These are phyloP conservation scores for Apiotrichum laibachii DNA, from an alignment of 1,284 basidiomycete genomes.

Conservation along the genomic window DNA sequence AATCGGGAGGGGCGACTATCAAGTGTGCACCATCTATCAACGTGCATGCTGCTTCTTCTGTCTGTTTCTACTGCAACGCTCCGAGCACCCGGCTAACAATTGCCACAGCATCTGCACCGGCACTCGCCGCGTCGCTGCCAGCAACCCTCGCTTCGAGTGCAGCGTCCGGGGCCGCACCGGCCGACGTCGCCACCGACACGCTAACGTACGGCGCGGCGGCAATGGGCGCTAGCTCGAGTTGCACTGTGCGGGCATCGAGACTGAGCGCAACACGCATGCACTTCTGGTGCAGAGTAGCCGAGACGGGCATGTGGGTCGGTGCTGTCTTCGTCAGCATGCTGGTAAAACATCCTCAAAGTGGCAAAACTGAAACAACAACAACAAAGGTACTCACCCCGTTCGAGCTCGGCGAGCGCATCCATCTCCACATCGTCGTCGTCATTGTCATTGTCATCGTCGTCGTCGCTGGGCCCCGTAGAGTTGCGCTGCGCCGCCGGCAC, in stretches of 20 bases:
- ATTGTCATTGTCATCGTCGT: constrained; percentile 8
- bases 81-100: not conserved
- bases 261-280: constrained; percentile 7
- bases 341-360: too few species aligned
- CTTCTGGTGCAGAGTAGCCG: constrained; percentile 12
- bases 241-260: not conserved
- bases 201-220: constrained; percentile 8
- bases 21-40: too few species aligned
- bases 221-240: constrained; percentile 8
- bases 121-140: not conserved
- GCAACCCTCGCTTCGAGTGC: not conserved
- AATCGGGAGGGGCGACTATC: too few species aligned
- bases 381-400: constrained; percentile 4
- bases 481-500: not conserved
- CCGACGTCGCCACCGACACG: not conserved
- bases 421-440: constrained; percentile 9
- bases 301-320: constrained; percentile 14
- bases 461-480: not conserved
- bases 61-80: not conserved
- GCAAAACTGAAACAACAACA: too few species aligned
- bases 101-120: not conserved
- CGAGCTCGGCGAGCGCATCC: constrained; percentile 11
- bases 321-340: constrained; percentile 1
- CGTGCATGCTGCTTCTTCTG: too few species aligned
- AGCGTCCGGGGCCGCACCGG: not conserved